phyloP scores from a whole-genome alignment of 2,329 filamentous ascomycete species.

The Nothophaeocryptopus gaeumannii region DNA sequence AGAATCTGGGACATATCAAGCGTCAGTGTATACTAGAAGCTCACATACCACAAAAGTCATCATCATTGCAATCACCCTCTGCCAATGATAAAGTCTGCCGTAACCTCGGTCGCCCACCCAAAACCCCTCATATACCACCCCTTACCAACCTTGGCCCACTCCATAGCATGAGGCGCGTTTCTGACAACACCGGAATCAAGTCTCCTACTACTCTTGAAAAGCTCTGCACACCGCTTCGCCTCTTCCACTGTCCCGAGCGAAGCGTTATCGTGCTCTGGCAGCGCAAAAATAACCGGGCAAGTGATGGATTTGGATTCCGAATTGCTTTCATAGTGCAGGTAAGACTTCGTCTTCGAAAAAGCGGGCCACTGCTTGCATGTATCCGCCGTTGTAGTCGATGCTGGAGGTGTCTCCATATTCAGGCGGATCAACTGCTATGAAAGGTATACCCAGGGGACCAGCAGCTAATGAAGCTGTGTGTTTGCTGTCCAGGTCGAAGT shows the following conservation, averaged over 20 bases:
- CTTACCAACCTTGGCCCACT: not conserved
- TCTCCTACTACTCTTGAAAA: slow-evolving; percentile 2
- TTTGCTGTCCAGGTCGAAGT: not conserved
- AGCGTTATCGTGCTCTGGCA: slow-evolving; percentile 1
- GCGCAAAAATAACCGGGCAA: not conserved
- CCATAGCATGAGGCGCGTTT: not conserved
- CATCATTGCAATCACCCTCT: too few relatives aligned
- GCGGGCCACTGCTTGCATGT: not conserved
- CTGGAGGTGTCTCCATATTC: not conserved
- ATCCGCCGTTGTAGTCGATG: not conserved
- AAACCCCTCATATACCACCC: not conserved
- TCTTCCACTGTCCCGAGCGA: not conserved
- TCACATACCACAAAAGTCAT: too few relatives aligned
- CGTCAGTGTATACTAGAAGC: too few relatives aligned
- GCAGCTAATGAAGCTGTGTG: not conserved
- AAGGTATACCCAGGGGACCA: not conserved
- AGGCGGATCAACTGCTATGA: not conserved
- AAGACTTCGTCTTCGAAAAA: not conserved
- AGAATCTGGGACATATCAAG: too few relatives aligned
- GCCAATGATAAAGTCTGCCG: not conserved
- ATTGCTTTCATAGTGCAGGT: not conserved
- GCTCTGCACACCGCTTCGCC: not conserved
- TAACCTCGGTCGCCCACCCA: not conserved
- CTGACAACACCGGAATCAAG: not conserved
- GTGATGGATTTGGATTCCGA: not conserved